Evolutionary conservation across 2,329 filamentous ascomycete species (phyloP).

Genomic region (Canariomyces notabilis): DNA sequence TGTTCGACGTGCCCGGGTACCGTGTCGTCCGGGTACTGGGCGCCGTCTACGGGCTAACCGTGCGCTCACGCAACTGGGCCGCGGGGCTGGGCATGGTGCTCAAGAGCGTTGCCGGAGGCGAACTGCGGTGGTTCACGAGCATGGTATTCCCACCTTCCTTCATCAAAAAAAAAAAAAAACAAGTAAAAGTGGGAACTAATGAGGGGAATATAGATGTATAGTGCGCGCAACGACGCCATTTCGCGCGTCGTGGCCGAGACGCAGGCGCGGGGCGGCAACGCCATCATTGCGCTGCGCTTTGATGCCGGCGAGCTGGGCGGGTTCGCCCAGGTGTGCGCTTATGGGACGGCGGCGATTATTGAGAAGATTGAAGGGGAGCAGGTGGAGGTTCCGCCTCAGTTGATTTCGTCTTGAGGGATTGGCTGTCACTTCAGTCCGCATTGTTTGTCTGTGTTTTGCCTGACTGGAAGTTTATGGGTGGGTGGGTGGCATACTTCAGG

Average conservation of each 20-base stretch:
- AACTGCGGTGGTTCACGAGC: conserved; percentile 54
- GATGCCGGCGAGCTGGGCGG: conserved; percentile 51
- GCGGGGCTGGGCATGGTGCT: conserved; percentile 51
- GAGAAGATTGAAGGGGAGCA: conserved; percentile 48
- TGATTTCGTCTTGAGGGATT: conserved; percentile 13
- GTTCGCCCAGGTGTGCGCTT: conserved; percentile 55
- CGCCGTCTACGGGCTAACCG: conserved; percentile 41
- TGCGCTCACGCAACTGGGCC: conserved; percentile 51
- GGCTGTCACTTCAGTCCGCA: too few relatives aligned
- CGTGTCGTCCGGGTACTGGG: conserved; percentile 53
- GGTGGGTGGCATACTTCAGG: neutral
- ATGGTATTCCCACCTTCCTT: too few relatives aligned
- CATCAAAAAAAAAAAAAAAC: too few relatives aligned
- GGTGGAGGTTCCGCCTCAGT: conserved; percentile 26
- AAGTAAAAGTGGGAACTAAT: neutral
- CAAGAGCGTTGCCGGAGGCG: conserved; percentile 54
- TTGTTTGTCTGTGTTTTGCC: neutral
- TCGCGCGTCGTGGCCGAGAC: conserved; percentile 51
- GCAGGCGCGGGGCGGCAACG: conserved; percentile 54
- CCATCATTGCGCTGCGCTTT: conserved; percentile 54
- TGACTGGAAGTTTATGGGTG: neutral
- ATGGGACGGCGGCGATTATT: conserved; percentile 54
- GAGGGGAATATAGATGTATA: conserved; percentile 40
- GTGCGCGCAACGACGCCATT: conserved; percentile 54
- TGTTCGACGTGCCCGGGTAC: conserved; percentile 60